These are phyloP conservation scores for Sambucus nigra DNA, from an alignment of 129 eudicot species.

Conservation along the genomic window DNA sequence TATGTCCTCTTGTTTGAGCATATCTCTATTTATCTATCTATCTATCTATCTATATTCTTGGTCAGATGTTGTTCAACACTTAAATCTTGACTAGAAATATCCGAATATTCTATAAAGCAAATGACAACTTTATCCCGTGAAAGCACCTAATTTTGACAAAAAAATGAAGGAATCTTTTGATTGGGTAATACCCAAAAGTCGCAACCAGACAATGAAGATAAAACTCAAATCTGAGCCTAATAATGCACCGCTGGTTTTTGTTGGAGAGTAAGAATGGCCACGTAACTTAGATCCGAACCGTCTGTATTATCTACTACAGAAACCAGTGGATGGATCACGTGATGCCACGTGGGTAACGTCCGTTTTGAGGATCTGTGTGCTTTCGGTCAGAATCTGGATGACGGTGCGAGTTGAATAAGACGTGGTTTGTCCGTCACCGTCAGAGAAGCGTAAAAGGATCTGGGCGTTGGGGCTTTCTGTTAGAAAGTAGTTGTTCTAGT, in stretches of 20 bases:
- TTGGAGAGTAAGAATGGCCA: slow-evolving; percentile 7
- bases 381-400: slow-evolving; percentile 7
- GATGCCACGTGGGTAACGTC: slow-evolving; percentile 5
- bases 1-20: background rate
- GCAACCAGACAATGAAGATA: slow-evolving; percentile 1
- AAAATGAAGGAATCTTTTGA: background rate
- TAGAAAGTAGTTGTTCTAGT: background rate
- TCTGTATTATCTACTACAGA: background rate
- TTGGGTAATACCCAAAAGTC: background rate
- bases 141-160: slow-evolving; percentile 8
- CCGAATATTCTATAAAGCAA: slow-evolving; percentile 8
- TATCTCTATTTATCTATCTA: background rate
- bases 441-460: slow-evolving; percentile 12
- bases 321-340: background rate
- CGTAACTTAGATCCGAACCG: slow-evolving; percentile 1
- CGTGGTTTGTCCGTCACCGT: background rate
- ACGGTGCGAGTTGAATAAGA: slow-evolving; percentile 3
- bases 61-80: background rate
- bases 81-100: background rate
- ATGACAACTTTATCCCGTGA: background rate
- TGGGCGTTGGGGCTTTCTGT: background rate
- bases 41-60: too few species aligned
- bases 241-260: background rate
- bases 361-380: background rate
- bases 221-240: slow-evolving; percentile 1